phyloP scores from a whole-genome alignment of 1,284 basidiomycete genomes.

The Irpex sp. region DNA sequence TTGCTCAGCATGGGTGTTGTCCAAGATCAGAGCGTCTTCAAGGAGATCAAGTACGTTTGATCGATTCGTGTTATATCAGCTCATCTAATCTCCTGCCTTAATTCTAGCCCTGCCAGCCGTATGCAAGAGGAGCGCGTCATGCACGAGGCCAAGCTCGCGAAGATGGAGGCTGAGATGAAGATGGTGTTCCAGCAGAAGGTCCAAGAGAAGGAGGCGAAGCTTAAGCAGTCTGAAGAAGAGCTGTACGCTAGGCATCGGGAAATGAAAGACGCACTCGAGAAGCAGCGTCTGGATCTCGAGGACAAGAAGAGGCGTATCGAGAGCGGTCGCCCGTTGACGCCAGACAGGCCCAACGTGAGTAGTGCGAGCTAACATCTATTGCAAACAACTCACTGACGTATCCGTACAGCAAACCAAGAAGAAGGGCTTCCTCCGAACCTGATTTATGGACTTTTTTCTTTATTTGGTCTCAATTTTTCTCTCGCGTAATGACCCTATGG shows the following conservation, averaged over 20 bases:
- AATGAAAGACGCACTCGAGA: slow-evolving; percentile 98
- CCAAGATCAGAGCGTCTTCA: slow-evolving; percentile 95
- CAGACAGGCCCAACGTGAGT: slow-evolving; percentile 82
- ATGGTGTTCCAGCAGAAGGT: slow-evolving; percentile 99
- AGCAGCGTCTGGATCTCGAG: slow-evolving; percentile 92
- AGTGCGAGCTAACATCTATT: neutral
- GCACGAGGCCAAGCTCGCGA: slow-evolving; percentile 93
- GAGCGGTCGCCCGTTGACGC: slow-evolving; percentile 90
- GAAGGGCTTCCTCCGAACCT: slow-evolving; percentile 76
- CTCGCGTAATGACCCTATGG: slow-evolving; percentile 27
- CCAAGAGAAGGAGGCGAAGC: slow-evolving; percentile 95
- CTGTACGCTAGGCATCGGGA: slow-evolving; percentile 96
- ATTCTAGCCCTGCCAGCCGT: slow-evolving; percentile 82
- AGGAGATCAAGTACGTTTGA: slow-evolving; percentile 88
- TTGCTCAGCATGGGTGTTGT: slow-evolving; percentile 92
- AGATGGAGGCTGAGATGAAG: slow-evolving; percentile 99
- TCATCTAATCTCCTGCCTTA: slow-evolving; percentile 14
- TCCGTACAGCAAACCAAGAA: slow-evolving; percentile 49
- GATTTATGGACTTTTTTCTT: slow-evolving; percentile 23
- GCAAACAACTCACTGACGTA: neutral
- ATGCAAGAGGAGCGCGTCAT: slow-evolving; percentile 92
- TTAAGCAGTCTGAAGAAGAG: slow-evolving; percentile 98
- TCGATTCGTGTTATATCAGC: neutral
- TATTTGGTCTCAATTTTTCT: slow-evolving; percentile 14
- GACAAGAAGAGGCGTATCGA: slow-evolving; percentile 98